Conservation (phyloP, 2,329 filamentous ascomycete species). For the Dothideomycetes sp. region DNA sequence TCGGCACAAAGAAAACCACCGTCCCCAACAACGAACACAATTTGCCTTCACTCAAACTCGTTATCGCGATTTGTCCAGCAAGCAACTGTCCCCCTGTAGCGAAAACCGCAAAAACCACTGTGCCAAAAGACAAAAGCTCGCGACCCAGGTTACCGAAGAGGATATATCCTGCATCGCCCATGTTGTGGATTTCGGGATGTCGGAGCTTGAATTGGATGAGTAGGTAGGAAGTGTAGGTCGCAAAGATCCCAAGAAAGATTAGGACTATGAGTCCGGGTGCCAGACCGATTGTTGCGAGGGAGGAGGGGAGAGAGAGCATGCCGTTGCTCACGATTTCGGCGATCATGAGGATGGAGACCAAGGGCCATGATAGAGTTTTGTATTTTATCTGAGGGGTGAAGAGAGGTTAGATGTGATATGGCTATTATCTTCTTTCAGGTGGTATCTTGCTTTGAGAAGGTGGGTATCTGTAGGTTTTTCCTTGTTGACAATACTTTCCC, state of each 20-base stretch:
- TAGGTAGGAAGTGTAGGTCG: slow-evolving; percentile 42
- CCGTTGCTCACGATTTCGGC: slow-evolving; percentile 48
- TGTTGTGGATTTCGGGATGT: slow-evolving; percentile 29
- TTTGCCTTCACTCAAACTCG: slow-evolving; percentile 36
- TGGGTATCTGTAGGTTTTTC: not conserved
- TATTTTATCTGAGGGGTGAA: slow-evolving; percentile 37
- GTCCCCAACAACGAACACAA: slow-evolving; percentile 44
- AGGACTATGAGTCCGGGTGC: slow-evolving; percentile 46
- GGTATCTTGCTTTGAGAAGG: not conserved
- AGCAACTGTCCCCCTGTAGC: slow-evolving; percentile 44
- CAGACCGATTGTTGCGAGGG: slow-evolving; percentile 43
- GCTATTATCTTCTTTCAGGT: not conserved
- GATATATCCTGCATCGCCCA: slow-evolving; percentile 29
- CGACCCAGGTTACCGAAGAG: slow-evolving; percentile 24
- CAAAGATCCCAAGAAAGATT: slow-evolving; percentile 42
- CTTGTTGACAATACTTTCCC: not conserved
- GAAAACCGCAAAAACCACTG: slow-evolving; percentile 44
- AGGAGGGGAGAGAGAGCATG: slow-evolving; percentile 46
- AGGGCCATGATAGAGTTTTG: slow-evolving; percentile 44
- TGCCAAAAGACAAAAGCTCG: slow-evolving; percentile 31
- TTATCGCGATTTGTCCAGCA: slow-evolving; percentile 43
- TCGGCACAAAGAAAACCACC: slow-evolving; percentile 42
- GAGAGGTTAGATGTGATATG: not conserved
- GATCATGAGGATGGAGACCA: slow-evolving; percentile 47
- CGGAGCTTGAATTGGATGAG: slow-evolving; percentile 37